Evolutionary conservation across 495 filamentous ascomycete genomes (phyloP).

Genomic region (Tuber calosporum): DNA sequence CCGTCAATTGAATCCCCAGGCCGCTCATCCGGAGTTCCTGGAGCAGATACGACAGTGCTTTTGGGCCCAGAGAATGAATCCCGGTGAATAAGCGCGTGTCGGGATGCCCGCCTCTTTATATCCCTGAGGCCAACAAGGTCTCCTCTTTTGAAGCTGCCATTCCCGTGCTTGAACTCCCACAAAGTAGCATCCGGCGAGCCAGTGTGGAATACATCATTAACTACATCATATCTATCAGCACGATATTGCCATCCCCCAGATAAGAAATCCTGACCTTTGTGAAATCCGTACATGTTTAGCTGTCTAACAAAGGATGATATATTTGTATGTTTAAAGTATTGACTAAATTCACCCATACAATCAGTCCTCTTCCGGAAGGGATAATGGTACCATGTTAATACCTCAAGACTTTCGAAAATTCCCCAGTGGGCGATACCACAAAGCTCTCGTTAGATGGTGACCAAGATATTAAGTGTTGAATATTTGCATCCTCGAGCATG

Average conservation of each 20-base stretch:
- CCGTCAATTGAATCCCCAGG: constrained; percentile 63
- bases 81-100: constrained; percentile 89
- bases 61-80: constrained; percentile 76
- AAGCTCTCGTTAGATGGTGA: constrained; percentile 90
- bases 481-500: constrained; percentile 90
- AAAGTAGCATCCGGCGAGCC: constrained; percentile 90
- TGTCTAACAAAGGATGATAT: constrained; percentile 97
- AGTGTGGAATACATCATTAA: constrained; percentile 97
- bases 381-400: constrained; percentile 44
- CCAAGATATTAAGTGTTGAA: constrained; percentile 95
- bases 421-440: constrained; percentile 92
- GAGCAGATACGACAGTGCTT: constrained; percentile 64
- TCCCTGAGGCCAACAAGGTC: constrained; percentile 86
- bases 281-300: constrained; percentile 99
- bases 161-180: constrained; percentile 99
- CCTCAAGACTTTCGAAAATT: constrained; percentile 98
- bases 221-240: constrained; percentile 47
- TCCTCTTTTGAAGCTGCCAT: constrained; percentile 92
- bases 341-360: constrained; percentile 45
- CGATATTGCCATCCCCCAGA: background rate
- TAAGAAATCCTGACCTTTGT: constrained; percentile 68
- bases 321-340: constrained; percentile 99
- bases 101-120: constrained; percentile 93
- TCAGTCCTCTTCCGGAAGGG: constrained; percentile 29
- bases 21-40: constrained; percentile 72